Conservation (phyloP, 805 yeast species). For the Saccharomycopsis sp. region DNA sequence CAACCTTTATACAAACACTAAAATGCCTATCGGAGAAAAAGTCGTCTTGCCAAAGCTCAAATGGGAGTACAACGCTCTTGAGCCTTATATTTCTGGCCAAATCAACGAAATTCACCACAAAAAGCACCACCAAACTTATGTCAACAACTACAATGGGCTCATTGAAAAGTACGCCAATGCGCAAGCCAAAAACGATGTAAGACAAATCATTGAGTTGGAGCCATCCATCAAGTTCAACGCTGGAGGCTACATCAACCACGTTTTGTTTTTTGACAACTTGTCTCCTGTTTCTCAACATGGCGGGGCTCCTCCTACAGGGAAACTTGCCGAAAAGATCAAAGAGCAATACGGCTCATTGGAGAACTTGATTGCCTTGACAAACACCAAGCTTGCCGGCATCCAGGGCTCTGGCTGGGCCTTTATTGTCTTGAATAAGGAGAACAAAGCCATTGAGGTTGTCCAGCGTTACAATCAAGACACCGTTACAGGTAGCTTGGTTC, state of each 20-base stretch:
- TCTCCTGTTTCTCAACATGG: conserved; percentile 34
- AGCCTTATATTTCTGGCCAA: conserved; percentile 40
- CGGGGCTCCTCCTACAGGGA: conserved; percentile 26
- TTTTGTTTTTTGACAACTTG: conserved; percentile 43
- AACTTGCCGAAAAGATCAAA: conserved; percentile 30
- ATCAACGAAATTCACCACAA: conserved; percentile 43
- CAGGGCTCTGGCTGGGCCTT: conserved; percentile 53
- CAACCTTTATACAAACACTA: too few relatives aligned
- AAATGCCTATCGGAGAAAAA: background rate
- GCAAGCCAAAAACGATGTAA: conserved; percentile 34
- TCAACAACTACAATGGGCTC: conserved; percentile 40
- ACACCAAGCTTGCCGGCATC: conserved; percentile 34
- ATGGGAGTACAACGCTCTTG: conserved; percentile 41
- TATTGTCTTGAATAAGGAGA: conserved; percentile 37
- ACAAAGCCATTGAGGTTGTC: conserved; percentile 35
- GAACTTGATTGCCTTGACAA: conserved; percentile 32
- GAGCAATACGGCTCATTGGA: conserved; percentile 40
- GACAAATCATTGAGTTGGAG: conserved; percentile 37
- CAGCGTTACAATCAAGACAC: conserved; percentile 45
- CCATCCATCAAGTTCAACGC: conserved; percentile 43
- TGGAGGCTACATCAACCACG: conserved; percentile 46
- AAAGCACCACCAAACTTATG: conserved; percentile 46
- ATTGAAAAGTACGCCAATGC: conserved; percentile 34
- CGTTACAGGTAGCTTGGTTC: conserved; percentile 36
- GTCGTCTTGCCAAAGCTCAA: conserved; percentile 36